Base-by-base conservation (phyloP, 1,284 basidiomycete species). In the Ustilago cynodontis region DNA sequence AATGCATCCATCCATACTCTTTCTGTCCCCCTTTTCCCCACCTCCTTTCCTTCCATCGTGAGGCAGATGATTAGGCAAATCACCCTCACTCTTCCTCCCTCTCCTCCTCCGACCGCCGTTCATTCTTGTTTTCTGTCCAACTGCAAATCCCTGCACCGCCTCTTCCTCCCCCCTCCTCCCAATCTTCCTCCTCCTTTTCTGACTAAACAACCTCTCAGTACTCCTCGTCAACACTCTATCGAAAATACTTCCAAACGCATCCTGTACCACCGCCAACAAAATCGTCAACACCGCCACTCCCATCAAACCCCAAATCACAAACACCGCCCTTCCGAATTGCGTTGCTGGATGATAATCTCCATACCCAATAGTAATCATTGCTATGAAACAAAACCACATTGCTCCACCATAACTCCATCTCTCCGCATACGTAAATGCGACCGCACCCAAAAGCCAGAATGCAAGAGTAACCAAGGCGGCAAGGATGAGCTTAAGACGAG, bases 281-380 rank as follows among this genome's bases (percentile, higher is more conserved):
- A 86, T 78, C 51, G 54, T 81, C 31, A 68, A 70, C 56, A 74
- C 77, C 43, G 49, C 82, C 47, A 80, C 77, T 54, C 69, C 71
- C 56, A 78, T 47, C 50, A 94, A 86, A 0, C 92, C 91, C 93
- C 93, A 94, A 9, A 91, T 89, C 59, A 94, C 90, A 84, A 94
- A 94, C 53, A 94, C 88, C 6, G 91, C 90, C 26, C 92, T 89
- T 3, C 93, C 93, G 6, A 91, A 89, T 61, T 79, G 73, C 45
- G 77, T 72, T 4, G 50, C 29, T 1, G 70, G 71, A 41, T 69
- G 63, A 41, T 69, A 75, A 49, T 79, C 75, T 8, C 68, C 69
- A 57, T 81, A 82, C 2, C 77, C 69, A 16, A 86, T 84, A 2
- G 85, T 86, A 62, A 80, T 80, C 67, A 82, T 79, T 35, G 75